Evolutionary conservation across 2,329 filamentous ascomycete species (phyloP).

Genomic region (Penicillium sp.): DNA sequence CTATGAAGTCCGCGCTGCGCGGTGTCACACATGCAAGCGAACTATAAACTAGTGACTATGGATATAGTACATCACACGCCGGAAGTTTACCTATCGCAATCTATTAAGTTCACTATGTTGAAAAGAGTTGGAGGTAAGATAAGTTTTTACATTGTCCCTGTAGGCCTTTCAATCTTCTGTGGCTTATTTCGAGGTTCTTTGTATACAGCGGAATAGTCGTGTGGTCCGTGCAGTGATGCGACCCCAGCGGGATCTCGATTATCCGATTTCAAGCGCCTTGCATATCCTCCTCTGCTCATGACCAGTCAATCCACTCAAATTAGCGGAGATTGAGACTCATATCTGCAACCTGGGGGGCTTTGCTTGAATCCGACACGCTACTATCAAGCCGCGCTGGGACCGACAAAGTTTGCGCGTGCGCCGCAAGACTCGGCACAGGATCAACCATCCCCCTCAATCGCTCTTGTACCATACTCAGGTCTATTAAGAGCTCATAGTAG

Average conservation of each 20-base stretch:
- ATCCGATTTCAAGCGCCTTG: not conserved
- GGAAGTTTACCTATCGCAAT: too few relatives aligned
- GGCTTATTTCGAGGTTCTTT: not conserved
- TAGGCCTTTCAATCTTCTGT: too few relatives aligned
- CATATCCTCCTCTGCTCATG: not conserved
- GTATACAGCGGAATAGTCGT: not conserved
- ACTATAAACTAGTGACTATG: too few relatives aligned
- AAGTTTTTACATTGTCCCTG: too few relatives aligned
- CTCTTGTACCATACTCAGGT: not conserved
- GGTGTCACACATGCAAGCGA: too few relatives aligned
- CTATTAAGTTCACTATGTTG: too few relatives aligned
- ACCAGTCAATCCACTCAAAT: not conserved
- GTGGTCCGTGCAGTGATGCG: not conserved
- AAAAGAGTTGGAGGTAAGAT: too few relatives aligned
- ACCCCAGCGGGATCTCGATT: slow-evolving; percentile 2
- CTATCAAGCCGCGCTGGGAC: not conserved
- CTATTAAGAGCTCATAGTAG: not conserved
- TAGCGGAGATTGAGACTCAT: not conserved
- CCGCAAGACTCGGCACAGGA: not conserved
- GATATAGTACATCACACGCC: too few relatives aligned
- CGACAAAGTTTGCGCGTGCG: not conserved
- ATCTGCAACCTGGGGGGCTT: not conserved
- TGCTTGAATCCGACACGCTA: not conserved
- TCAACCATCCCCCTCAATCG: not conserved
- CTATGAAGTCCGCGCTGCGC: too few relatives aligned